Evolutionary conservation across 2,329 filamentous ascomycete species (phyloP), one percentile per base, ranked within the genome.

Genomic region (Scleromitrula shiraiana): DNA sequence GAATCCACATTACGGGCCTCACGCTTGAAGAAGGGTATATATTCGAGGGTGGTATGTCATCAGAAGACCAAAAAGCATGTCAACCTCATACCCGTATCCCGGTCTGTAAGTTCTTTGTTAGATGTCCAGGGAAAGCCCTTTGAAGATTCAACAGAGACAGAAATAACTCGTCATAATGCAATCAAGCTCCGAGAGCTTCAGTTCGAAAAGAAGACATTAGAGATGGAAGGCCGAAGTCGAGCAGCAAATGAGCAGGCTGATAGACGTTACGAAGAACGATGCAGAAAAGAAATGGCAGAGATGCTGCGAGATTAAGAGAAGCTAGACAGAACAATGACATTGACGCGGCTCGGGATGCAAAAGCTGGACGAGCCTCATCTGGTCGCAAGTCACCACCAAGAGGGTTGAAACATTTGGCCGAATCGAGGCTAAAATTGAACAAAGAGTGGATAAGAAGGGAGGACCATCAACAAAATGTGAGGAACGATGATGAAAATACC

Each of bases 211-310:
- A 38, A 48, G 22, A 36, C 29, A 3, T 30, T 48, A 9, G 23
- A 42, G 17, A 48, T 42, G 38, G 45, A 48, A 26, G 38, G 45
- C 17, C 45, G 38, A 17, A 22, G 45, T 14, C 38, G 29, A 36
- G 38, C 38, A 36, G 38, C 38, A 9, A 42, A 48, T 15, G 45
- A 42, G 10, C 45, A 48, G 27, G n/a, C 33, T 5, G 17, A 42
- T 36, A 17, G 22, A 17, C 38, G 38, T 20, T 42, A 40, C 29
- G 17, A 48, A 36, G 38, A 42, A 12, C 45, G 45, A 9, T 17
- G 15, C 12, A 8, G 19, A 12, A 29, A 19, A 14, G 45, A 48
- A n/a, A 10, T 7, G 10, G 17, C 12, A 7, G 29, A 22, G 17
- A 48, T 6, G 15, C 26, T 8, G 24, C 5, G 14, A 41, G 20